Evolutionary conservation across 257 asterid species (phyloP).

Genomic region (Paulownia fortunei): DNA sequence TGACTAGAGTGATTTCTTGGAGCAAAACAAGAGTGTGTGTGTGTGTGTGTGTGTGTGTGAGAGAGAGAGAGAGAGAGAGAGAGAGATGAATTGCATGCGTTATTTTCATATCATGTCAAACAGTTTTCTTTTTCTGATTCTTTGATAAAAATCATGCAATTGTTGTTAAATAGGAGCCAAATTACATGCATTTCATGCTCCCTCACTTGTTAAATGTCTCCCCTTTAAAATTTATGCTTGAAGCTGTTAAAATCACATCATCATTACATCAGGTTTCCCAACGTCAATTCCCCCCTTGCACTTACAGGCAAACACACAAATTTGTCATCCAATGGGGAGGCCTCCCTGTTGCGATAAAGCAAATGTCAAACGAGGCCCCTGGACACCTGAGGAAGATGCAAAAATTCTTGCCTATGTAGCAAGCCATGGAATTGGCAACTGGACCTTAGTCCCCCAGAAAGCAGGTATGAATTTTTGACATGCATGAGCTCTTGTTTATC

Average conservation of each 20-base stretch:
- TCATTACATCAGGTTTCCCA: conserved; percentile 48
- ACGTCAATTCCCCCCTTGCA: conserved; percentile 2
- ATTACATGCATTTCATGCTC: conserved; percentile 79
- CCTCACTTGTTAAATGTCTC: conserved; percentile 57
- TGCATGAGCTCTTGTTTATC: background rate
- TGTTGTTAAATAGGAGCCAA: conserved; percentile 78
- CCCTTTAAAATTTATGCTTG: conserved; percentile 35
- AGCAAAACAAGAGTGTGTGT: conserved; percentile 24
- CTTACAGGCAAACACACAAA: conserved; percentile 5
- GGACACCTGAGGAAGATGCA: conserved; percentile 96
- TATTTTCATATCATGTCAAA: conserved; percentile 63
- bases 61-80: conserved; percentile 40
- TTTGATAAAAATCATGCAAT: conserved; percentile 68
- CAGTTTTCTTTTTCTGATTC: conserved; percentile 42
- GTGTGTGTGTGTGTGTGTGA: conserved; percentile 20
- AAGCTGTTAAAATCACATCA: conserved; percentile 45
- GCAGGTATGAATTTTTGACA: conserved; percentile 54
- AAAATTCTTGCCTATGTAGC: conserved; percentile 92
- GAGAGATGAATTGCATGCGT: conserved; percentile 34
- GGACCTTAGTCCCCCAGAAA: conserved; percentile 97
- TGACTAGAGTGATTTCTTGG: conserved; percentile 16
- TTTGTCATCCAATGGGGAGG: conserved; percentile 64
- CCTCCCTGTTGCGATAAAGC: conserved; percentile 97
- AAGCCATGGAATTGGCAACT: conserved; percentile 93
- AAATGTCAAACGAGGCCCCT: conserved; percentile 86